Conservation (phyloP, 441 rosid genomes). For the Geranium incanum region DNA sequence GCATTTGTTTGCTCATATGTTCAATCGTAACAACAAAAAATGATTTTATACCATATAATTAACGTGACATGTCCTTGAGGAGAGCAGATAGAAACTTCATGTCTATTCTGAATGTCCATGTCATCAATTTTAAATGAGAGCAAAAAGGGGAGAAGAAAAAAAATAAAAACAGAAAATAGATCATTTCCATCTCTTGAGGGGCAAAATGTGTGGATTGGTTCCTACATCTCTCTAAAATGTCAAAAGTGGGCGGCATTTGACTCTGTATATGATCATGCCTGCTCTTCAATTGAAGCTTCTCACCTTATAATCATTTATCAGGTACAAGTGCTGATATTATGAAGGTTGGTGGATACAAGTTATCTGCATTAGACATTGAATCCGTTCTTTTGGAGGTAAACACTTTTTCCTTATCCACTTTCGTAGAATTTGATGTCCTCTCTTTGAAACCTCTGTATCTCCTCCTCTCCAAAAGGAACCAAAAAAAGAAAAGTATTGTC, state of each 20-base stretch:
- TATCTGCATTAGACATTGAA: conserved; percentile 94
- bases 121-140: neutral
- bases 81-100: neutral
- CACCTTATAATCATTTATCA: conserved; percentile 23
- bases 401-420: neutral
- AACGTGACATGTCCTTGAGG: neutral
- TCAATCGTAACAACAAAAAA: neutral
- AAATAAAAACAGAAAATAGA: neutral
- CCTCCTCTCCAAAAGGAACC: neutral
- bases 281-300: conserved; percentile 9
- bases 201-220: neutral
- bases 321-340: conserved; percentile 93
- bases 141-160: neutral
- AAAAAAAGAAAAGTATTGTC: neutral
- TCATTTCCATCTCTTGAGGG: neutral
- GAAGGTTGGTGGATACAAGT: conserved; percentile 96
- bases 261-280: neutral
- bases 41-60: neutral
- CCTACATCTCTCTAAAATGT: neutral
- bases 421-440: neutral
- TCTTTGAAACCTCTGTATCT: conserved; percentile 9
- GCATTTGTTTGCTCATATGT: neutral
- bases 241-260: neutral
- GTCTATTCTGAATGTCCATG: neutral
- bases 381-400: conserved; percentile 80